Conservation (phyloP, 257 asterid species). For the Cynanchum wilfordii region DNA sequence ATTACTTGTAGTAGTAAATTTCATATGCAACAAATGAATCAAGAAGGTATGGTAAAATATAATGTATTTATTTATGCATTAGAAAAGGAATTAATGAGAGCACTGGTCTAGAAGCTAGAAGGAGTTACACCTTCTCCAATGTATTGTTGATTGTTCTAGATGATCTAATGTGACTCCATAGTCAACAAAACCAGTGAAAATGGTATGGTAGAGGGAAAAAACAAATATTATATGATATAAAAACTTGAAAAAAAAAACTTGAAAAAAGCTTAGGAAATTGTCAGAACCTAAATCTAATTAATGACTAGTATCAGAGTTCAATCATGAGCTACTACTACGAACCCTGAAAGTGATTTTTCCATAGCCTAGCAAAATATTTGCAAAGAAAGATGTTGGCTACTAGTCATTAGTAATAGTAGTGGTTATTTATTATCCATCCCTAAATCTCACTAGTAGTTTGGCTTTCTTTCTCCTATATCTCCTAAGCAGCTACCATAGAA, state of each 20-base stretch:
- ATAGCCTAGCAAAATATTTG: background rate
- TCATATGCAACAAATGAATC: background rate
- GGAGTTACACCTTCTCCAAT: background rate
- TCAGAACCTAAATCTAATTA: constrained; percentile 13
- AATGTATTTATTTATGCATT: background rate
- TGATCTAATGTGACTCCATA: background rate
- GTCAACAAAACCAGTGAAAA: background rate
- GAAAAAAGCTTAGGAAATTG: background rate
- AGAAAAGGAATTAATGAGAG: background rate
- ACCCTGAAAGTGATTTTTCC: background rate
- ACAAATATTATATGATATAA: no score
- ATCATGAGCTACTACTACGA: constrained; percentile 18
- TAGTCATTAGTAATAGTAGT: no score
- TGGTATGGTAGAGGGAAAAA: background rate
- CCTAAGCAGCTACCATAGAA: background rate
- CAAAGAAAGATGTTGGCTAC: background rate
- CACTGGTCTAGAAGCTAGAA: no score
- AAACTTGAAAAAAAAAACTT: background rate
- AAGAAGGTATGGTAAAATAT: background rate
- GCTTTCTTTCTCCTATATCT: no score
- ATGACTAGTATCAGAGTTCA: constrained; percentile 24
- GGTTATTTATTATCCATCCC: no score
- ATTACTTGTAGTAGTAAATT: background rate
- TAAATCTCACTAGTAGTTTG: background rate
- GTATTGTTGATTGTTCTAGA: background rate